A percentile compares a stretch with the other conserved stretches of the same genome.
These are phyloP conservation scores for Neonectria hederae DNA, from an alignment of 2,329 filamentous ascomycete species.

Conservation along the genomic window DNA sequence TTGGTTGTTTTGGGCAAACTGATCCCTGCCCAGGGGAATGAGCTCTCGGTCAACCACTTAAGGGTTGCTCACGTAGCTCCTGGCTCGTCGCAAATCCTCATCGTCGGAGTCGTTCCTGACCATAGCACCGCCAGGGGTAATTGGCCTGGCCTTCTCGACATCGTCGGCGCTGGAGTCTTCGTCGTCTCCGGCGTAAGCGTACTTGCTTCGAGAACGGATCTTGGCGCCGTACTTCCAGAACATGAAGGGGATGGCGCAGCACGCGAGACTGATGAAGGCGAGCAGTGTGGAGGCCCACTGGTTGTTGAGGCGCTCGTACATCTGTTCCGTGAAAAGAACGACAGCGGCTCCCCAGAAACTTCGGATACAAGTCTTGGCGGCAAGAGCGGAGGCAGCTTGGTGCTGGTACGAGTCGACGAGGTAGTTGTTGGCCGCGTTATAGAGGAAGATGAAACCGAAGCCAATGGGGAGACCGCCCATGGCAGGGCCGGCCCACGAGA, in stretches of 20 bases:
- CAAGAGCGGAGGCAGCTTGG: conserved; percentile 82
- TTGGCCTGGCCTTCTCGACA: conserved; percentile 50
- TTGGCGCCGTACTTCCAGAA: conserved; percentile 81
- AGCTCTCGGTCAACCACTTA: conserved; percentile 32
- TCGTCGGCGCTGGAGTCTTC: conserved; percentile 44
- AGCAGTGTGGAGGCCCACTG: conserved; percentile 80
- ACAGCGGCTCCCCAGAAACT: conserved; percentile 82
- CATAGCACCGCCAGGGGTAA: conserved; percentile 33
- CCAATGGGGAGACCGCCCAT: conserved; percentile 78
- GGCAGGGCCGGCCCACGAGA: conserved; percentile 77
- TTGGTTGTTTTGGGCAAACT: background rate
- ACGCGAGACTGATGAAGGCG: conserved; percentile 78
- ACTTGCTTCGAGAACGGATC: conserved; percentile 76
- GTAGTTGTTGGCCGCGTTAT: conserved; percentile 82
- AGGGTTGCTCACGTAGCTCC: conserved; percentile 59
- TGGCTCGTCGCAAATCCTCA: conserved; percentile 54
- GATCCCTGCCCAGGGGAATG: conserved; percentile 6
- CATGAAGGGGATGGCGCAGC: conserved; percentile 83
- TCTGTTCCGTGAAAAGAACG: conserved; percentile 83
- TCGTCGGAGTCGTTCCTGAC: conserved; percentile 47
- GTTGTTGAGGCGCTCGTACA: conserved; percentile 77
- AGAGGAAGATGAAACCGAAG: conserved; percentile 85
- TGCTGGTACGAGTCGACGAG: conserved; percentile 71
- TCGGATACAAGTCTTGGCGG: conserved; percentile 82
- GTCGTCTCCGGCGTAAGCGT: conserved; percentile 74